These are phyloP conservation scores for Epichloe aotearoae DNA, from an alignment of 2,329 filamentous ascomycete genomes.

Conservation along the genomic window DNA sequence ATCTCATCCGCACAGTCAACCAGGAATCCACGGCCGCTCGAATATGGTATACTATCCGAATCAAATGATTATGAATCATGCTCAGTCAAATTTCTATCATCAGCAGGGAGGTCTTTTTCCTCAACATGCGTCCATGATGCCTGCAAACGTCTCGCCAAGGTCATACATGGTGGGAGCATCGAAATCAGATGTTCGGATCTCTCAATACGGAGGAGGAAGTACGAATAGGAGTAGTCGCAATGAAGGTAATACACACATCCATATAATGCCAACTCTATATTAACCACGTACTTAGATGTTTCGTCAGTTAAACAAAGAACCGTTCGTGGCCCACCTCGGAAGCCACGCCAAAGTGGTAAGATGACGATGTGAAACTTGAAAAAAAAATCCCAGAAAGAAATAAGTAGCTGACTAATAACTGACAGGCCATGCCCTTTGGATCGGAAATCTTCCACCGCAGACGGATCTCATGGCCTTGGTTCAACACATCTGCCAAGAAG, in stretches of 20 bases:
- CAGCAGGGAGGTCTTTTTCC: slow-evolving; percentile 23
- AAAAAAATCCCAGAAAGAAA: background rate
- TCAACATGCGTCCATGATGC: slow-evolving; percentile 18
- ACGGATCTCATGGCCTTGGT: slow-evolving; percentile 76
- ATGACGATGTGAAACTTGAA: slow-evolving; percentile 3
- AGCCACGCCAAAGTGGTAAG: slow-evolving; percentile 47
- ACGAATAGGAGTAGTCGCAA: slow-evolving; percentile 3
- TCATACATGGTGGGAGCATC: slow-evolving; percentile 20
- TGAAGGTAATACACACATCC: slow-evolving; percentile 10
- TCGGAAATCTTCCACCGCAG: slow-evolving; percentile 81
- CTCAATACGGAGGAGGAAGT: slow-evolving; percentile 6
- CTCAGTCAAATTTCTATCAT: slow-evolving; percentile 34
- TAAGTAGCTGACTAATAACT: background rate
- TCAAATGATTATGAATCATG: slow-evolving; percentile 28
- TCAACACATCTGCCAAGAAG: slow-evolving; percentile 73
- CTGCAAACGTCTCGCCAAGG: slow-evolving; percentile 19
- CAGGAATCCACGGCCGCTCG: slow-evolving; percentile 22
- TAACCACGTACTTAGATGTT: slow-evolving; percentile 7
- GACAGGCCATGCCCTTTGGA: slow-evolving; percentile 79
- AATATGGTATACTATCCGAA: slow-evolving; percentile 31
- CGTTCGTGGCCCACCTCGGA: slow-evolving; percentile 23
- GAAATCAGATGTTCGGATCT: slow-evolving; percentile 6
- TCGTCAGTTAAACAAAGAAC: slow-evolving; percentile 8
- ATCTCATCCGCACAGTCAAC: slow-evolving; percentile 23
- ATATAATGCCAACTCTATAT: background rate